These are phyloP conservation scores for Elongisporangium senticosum DNA, from an alignment of 352 stramenopile species.

Conservation along the genomic window DNA sequence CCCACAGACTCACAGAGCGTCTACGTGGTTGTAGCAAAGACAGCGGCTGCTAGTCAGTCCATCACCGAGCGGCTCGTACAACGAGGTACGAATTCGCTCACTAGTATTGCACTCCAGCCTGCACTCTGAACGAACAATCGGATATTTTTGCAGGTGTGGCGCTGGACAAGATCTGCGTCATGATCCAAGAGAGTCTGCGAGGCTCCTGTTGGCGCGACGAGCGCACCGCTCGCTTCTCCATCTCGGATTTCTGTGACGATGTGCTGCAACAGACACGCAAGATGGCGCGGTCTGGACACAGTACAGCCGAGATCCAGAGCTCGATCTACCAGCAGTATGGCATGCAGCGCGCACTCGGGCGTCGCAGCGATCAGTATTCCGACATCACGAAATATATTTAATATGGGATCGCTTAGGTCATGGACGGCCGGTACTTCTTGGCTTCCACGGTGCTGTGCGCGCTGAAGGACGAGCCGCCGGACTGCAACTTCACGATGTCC, in stretches of 20 bases:
- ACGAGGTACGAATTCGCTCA: conserved; percentile 14
- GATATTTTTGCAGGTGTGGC: neutral
- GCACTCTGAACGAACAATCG: neutral
- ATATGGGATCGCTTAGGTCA: conserved; percentile 27
- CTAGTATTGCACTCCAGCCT: no score
- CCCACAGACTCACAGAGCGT: neutral
- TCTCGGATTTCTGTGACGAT: conserved; percentile 38
- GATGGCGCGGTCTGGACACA: conserved; percentile 27
- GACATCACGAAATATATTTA: conserved; percentile 53
- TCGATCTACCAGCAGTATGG: conserved; percentile 33
- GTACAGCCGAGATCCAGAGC: conserved; percentile 26
- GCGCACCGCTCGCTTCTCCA: conserved; percentile 8
- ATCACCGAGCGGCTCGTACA: conserved; percentile 13
- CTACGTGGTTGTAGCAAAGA: conserved; percentile 20
- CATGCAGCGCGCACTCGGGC: conserved; percentile 32
- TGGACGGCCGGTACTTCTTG: conserved; percentile 82
- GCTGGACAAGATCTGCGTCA: conserved; percentile 23
- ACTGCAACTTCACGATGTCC: conserved; percentile 76
- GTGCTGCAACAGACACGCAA: conserved; percentile 48
- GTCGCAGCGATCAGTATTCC: conserved; percentile 33
- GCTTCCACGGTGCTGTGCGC: conserved; percentile 83
- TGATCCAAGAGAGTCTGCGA: conserved; percentile 34
- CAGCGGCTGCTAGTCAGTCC: conserved; percentile 5
- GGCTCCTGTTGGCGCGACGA: neutral
- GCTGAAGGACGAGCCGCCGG: conserved; percentile 72